Conservation (phyloP, 441 rosid species). For the Raphanus hybrid region DNA sequence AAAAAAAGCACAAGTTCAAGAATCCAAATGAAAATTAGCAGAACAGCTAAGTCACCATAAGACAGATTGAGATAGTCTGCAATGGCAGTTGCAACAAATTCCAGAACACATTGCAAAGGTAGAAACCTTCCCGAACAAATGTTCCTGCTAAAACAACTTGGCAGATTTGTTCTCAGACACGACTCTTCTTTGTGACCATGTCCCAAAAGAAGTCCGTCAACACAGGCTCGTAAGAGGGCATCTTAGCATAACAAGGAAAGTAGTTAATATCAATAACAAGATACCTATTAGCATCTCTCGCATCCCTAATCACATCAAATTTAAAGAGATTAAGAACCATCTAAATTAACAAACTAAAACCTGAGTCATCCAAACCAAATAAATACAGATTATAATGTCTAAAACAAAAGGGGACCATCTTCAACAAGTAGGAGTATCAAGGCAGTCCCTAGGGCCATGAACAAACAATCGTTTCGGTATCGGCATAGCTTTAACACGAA, state of each 20-base stretch:
- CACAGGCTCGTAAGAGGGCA: conserved; percentile 69
- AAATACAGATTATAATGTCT: background rate
- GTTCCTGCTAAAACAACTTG: background rate
- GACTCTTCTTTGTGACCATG: conserved; percentile 39
- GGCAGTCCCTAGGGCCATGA: background rate
- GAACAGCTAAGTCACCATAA: conserved; percentile 36
- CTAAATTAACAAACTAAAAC: background rate
- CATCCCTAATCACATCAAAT: conserved; percentile 81
- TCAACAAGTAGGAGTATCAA: background rate
- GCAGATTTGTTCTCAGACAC: conserved; percentile 25
- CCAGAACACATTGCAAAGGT: conserved; percentile 18
- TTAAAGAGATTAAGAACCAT: conserved; percentile 46
- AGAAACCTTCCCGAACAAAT: conserved; percentile 22
- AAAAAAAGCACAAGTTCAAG: conserved; percentile 30
- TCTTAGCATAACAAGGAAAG: conserved; percentile 85
- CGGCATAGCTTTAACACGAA: background rate
- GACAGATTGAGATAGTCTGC: conserved; percentile 24
- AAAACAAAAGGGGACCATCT: background rate
- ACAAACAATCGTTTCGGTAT: background rate
- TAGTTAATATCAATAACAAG: conserved; percentile 78
- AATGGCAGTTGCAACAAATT: conserved; percentile 26
- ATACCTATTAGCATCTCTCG: conserved; percentile 54
- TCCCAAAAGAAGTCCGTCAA: conserved; percentile 68
- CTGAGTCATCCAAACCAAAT: background rate
- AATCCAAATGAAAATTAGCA: conserved; percentile 44